Base-by-base conservation (phyloP, 306 rosid species). In the Corylus americana region DNA sequence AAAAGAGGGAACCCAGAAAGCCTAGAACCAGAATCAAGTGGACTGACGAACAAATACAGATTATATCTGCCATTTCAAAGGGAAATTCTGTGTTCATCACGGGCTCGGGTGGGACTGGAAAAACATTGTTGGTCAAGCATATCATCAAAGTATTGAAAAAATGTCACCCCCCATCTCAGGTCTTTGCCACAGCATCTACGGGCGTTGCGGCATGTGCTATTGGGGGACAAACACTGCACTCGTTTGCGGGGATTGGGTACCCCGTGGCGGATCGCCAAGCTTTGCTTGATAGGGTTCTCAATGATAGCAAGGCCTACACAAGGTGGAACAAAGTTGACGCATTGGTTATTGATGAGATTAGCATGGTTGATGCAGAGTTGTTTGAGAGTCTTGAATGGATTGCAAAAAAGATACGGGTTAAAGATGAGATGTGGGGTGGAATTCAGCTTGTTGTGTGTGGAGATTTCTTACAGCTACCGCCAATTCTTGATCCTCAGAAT, bases 381-480 rank as follows among this genome's bases (percentile, higher is more conserved):
- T 83, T 88, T 77, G 87, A 87, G 71, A 62, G n/a, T 67, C 88
- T 88, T 35, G 88, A 87, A 39, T 74, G 8, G 72, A 78, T 88
- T 76, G 92, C 92, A 0, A 78, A 71, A 77, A 1, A 47, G 20
- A 6, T 85, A 29, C 74, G 74, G 22, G 76, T 45, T 4, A 77
- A 58, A 5, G 69, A 78, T 70, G 3, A 64, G 51, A 53, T 14
- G 8, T 90, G 94, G 94, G 94, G 92, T n/a, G 94, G 92, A 9
- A 83, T 90, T 73, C 94, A 88, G 87, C 72, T 85, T 53, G 86
- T 88, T 57, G 91, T 82, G 64, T 73, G 77, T 78, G 91, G 94
- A 50, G 94, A 90, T 82, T 90, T 90, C 86, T 90, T 85, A 54
- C 94, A 90, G 89, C 69, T 90, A 73, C 83, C 94, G 3, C 88